Evolutionary conservation across 192 early-diverging fungal species (phyloP).

Genomic region (Coemansia sp.): DNA sequence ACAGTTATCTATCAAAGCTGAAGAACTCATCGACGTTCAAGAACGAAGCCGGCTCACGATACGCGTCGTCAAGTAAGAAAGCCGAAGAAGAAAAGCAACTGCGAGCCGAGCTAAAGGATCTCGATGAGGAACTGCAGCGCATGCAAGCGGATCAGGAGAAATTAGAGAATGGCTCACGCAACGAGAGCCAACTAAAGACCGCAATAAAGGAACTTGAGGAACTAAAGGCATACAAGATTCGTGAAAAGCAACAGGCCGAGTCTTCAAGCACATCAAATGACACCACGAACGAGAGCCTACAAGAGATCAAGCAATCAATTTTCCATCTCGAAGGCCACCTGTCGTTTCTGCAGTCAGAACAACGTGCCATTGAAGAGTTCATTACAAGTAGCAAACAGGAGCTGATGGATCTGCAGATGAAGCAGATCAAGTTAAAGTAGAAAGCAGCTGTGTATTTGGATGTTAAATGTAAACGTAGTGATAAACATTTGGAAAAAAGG

Average conservation of each 20-base stretch:
- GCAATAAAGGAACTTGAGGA: slow-evolving; percentile 35
- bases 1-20: slow-evolving; percentile 55
- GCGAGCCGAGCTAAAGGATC: slow-evolving; percentile 38
- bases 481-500: neutral
- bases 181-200: slow-evolving; percentile 6
- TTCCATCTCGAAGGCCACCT: slow-evolving; percentile 47
- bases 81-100: slow-evolving; percentile 47
- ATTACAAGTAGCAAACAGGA: slow-evolving; percentile 32
- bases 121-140: slow-evolving; percentile 33
- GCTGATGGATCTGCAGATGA: slow-evolving; percentile 46
- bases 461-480: neutral
- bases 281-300: slow-evolving; percentile 20
- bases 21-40: slow-evolving; percentile 50
- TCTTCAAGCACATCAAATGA: neutral
- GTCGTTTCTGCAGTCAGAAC: slow-evolving; percentile 38
- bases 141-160: slow-evolving; percentile 20
- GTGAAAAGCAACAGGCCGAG: slow-evolving; percentile 24
- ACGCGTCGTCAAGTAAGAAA: slow-evolving; percentile 46
- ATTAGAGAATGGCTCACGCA: neutral
- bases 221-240: slow-evolving; percentile 27
- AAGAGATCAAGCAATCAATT: slow-evolving; percentile 48
- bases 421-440: slow-evolving; percentile 37
- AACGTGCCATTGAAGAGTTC: slow-evolving; percentile 50
- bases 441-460: neutral
- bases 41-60: slow-evolving; percentile 44